Base-by-base conservation (phyloP, 2,329 filamentous ascomycete species). In the Fusarium denticulatum region DNA sequence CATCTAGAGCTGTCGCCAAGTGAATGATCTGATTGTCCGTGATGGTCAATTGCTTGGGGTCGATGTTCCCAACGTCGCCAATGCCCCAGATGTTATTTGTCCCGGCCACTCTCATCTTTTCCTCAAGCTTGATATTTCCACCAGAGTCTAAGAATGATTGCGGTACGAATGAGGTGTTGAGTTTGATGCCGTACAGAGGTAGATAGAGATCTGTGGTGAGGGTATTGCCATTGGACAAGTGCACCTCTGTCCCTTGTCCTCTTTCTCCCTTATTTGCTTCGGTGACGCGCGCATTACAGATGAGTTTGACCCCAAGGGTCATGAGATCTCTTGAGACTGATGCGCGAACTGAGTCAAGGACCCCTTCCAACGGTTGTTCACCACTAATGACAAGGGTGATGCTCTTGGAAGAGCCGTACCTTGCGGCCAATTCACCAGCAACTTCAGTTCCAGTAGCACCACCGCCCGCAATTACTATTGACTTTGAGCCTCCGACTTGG, bases 81-180 rank as follows among this genome's bases (percentile, higher is more conserved):
- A 84, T 68, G 4, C 82, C 81, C 79, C 85, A 86, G 8, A 86
- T 76, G 60, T 86, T 85, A 8, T 74, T 56, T 39, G 80, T 76
- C 0, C 78, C 79, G 0, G 64, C 60, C 1, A 80, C 79, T n/a
- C 79, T 80, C 64, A 86, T 74, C 42, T 76, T 77, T 2, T 72
- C 62, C 45, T 82, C 81, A 18, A 83, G 79, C 7, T 77, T 76
- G 22, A 86, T 52, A 32, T 79, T 81, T 1, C 82, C 81, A 0
- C 59, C 28, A 5, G 69, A 45, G 39, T 83, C 82, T 8, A 83
- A 68, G 49, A 85, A 76, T 3, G 72, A 47, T 0, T 64, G 43
- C 0, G 85, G 82, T 16, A 83, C 62, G 61, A 86, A 86, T 0
- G 76, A 72, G 0, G 82, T 84, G 76, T 88, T 88, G 53, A 83